A percentile compares a stretch with the other conserved stretches of the same genome.
Evolutionary conservation across 1,139 yeast genomes (phyloP).

Genomic region (Protomyces inouyei): DNA sequence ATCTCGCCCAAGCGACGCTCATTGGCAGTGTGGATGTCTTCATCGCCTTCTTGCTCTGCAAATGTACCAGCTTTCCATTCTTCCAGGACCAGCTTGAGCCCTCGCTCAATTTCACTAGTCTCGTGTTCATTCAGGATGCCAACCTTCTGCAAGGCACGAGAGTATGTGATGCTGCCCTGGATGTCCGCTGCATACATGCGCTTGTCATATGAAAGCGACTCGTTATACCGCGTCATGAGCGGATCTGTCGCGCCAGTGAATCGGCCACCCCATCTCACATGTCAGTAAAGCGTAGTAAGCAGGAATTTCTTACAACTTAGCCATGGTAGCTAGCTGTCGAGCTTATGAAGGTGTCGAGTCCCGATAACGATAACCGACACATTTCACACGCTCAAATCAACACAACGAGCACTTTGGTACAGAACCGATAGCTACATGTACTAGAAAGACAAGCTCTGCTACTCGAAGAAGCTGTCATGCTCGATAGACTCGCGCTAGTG

Average conservation of each 20-base stretch:
- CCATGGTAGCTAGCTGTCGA: not conserved
- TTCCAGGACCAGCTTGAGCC: conserved; percentile 60
- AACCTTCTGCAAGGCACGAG: conserved; percentile 74
- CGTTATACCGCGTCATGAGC: conserved; percentile 92
- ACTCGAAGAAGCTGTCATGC: not conserved
- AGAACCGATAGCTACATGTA: not conserved
- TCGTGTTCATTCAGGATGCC: conserved; percentile 71
- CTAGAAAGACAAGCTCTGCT: too few relatives aligned
- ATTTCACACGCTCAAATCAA: not conserved
- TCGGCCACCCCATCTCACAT: conserved; percentile 93
- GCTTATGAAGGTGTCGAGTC: too few relatives aligned
- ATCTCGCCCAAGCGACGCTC: conserved; percentile 96
- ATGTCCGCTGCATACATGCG: conserved; percentile 91
- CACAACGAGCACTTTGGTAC: too few relatives aligned
- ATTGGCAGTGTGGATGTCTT: conserved; percentile 97
- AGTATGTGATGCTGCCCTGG: conserved; percentile 89
- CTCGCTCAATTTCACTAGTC: conserved; percentile 70
- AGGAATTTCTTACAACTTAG: not conserved
- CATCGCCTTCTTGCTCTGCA: conserved; percentile 86
- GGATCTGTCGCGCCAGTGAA: conserved; percentile 92
- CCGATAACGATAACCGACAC: not conserved
- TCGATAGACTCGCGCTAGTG: not conserved
- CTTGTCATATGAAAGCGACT: conserved; percentile 92
- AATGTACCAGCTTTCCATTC: conserved; percentile 80
- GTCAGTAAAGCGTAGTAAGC: too few relatives aligned